Conservation (phyloP, 257 asterid genomes). For the Hygrophila difformis region DNA sequence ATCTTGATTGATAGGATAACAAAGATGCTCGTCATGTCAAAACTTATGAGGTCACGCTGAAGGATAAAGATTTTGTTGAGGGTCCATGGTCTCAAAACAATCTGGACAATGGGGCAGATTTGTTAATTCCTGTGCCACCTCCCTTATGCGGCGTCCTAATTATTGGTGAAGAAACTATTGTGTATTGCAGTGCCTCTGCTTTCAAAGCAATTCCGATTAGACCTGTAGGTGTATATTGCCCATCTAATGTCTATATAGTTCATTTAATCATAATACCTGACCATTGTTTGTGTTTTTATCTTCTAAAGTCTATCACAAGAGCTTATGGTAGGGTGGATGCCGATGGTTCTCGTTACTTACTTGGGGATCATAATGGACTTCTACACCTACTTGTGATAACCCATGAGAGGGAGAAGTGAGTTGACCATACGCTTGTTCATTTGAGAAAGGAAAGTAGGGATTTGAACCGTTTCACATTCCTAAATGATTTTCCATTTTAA, state of each 20-base stretch:
- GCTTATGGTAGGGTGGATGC: slow-evolving; percentile 84
- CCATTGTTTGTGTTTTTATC: slow-evolving; percentile 10
- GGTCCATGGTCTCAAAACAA: slow-evolving; percentile 72
- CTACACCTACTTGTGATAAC: slow-evolving; percentile 66
- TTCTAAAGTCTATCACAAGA: slow-evolving; percentile 54
- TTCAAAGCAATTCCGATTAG: slow-evolving; percentile 68
- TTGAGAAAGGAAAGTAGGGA: not conserved
- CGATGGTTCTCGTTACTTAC: slow-evolving; percentile 70
- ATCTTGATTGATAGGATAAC: slow-evolving; percentile 42
- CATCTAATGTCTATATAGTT: not conserved
- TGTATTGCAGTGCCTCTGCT: slow-evolving; percentile 61
- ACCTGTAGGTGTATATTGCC: slow-evolving; percentile 45
- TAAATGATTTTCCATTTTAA: slow-evolving; percentile 4
- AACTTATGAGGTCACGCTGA: slow-evolving; percentile 58
- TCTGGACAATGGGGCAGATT: slow-evolving; percentile 65
- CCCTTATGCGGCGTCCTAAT: slow-evolving; percentile 67
- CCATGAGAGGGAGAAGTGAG: slow-evolving; percentile 73
- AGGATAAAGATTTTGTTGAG: slow-evolving; percentile 66
- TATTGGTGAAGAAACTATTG: slow-evolving; percentile 67
- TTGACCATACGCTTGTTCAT: slow-evolving; percentile 7
- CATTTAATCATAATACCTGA: slow-evolving; percentile 8
- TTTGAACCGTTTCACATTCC: slow-evolving; percentile 8
- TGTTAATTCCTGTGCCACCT: slow-evolving; percentile 68
- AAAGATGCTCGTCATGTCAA: slow-evolving; percentile 68
- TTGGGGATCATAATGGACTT: slow-evolving; percentile 73